Conservation (phyloP, 2,329 filamentous ascomycete genomes). For the Colletotrichum horii region DNA sequence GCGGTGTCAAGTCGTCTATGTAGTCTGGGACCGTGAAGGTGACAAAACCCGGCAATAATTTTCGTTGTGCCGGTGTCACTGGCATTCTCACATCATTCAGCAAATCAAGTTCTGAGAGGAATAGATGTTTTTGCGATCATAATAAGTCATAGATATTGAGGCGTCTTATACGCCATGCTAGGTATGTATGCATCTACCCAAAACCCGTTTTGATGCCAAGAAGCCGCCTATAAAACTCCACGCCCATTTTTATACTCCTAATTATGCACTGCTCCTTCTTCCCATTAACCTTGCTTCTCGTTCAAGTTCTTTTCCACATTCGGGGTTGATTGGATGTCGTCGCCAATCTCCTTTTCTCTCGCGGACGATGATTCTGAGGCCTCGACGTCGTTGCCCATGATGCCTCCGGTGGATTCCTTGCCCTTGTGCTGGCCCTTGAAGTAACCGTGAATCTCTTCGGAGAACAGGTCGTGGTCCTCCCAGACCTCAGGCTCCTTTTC, state of each 20-base stretch:
- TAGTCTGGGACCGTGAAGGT: background rate
- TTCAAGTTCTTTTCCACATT: background rate
- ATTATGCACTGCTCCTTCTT: background rate
- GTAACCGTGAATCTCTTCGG: slow-evolving; percentile 59
- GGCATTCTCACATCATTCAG: background rate
- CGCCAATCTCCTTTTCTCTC: slow-evolving; percentile 10
- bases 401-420: slow-evolving; percentile 9
- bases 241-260: slow-evolving; percentile 10
- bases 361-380: slow-evolving; percentile 3
- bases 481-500: slow-evolving; percentile 54
- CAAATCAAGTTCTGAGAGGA: background rate
- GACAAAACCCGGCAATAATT: background rate
- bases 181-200: background rate
- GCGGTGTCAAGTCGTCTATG: background rate
- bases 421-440: slow-evolving; percentile 41
- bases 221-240: slow-evolving; percentile 1
- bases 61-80: background rate
- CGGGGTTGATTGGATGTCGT: slow-evolving; percentile 7
- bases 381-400: background rate
- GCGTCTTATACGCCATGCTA: slow-evolving; percentile 1
- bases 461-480: slow-evolving; percentile 56
- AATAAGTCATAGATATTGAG: slow-evolving; percentile 3
- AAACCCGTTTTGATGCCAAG: background rate
- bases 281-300: slow-evolving; percentile 10
- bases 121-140: background rate